A percentile compares a stretch with the other conserved stretches of the same genome.
These are phyloP conservation scores for Sideroxylon spinosum DNA, from an alignment of 179 eudicot genomes.

Conservation along the genomic window DNA sequence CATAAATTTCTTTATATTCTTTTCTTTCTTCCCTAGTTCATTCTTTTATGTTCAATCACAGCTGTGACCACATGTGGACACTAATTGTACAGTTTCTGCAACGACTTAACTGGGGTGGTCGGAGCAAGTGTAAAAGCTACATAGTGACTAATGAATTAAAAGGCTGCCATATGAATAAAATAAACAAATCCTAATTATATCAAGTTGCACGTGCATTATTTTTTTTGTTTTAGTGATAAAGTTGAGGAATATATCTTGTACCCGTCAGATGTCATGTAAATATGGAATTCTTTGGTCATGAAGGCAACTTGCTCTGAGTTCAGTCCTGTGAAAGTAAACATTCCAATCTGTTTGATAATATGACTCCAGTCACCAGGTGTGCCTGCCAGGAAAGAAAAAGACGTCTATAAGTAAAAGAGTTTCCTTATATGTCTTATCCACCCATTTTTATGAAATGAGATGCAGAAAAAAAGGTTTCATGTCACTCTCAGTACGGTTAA, in stretches of 20 bases:
- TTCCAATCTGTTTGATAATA: slow-evolving; percentile 94
- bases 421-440: background rate
- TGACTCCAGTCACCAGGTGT: slow-evolving; percentile 99
- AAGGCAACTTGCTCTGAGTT: slow-evolving; percentile 80
- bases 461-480: background rate
- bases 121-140: too few relatives aligned
- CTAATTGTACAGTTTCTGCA: too few relatives aligned
- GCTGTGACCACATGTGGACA: too few relatives aligned
- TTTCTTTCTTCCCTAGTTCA: too few relatives aligned
- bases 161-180: too few relatives aligned
- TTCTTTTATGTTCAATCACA: too few relatives aligned
- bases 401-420: background rate
- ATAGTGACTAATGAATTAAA: too few relatives aligned
- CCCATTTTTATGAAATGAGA: too few relatives aligned
- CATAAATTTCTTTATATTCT: too few relatives aligned
- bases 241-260: slow-evolving; percentile 20
- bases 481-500: too few relatives aligned
- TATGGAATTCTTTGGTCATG: slow-evolving; percentile 94
- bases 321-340: slow-evolving; percentile 98
- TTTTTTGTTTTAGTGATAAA: background rate
- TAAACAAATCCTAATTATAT: background rate
- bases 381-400: slow-evolving; percentile 38
- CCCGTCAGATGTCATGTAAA: slow-evolving; percentile 99
- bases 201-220: background rate
- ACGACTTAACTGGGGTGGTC: too few relatives aligned